phyloP scores from a whole-genome alignment of 495 filamentous ascomycete species.

The Letharia lupina region DNA sequence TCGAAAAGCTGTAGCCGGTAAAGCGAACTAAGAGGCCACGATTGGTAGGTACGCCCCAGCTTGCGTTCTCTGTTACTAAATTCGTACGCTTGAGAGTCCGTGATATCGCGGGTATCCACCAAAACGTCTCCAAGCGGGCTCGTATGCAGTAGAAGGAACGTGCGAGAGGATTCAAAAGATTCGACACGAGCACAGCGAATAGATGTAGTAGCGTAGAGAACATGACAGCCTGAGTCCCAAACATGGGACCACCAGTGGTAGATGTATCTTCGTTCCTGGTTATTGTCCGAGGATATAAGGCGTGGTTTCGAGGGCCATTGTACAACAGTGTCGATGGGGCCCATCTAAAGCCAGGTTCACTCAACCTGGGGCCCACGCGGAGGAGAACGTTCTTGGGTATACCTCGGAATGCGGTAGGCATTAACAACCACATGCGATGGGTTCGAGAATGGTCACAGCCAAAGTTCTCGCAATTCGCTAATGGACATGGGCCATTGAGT shows the following conservation, averaged over 20 bases:
- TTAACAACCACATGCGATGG: neutral
- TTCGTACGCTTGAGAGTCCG: too few relatives aligned
- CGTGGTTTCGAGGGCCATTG: neutral
- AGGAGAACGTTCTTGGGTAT: neutral
- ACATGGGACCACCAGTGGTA: neutral
- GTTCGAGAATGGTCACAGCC: conserved; percentile 4
- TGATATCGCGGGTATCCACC: too few relatives aligned
- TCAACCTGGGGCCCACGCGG: neutral
- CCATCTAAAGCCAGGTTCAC: conserved; percentile 3
- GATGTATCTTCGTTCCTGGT: neutral
- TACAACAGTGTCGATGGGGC: conserved; percentile 6
- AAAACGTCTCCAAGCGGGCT: too few relatives aligned
- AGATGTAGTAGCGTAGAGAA: too few relatives aligned
- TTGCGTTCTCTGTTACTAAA: neutral
- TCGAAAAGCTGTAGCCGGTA: neutral
- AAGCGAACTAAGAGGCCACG: neutral
- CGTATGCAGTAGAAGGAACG: too few relatives aligned
- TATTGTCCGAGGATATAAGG: neutral
- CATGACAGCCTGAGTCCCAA: neutral
- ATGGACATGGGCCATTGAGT: conserved; percentile 2
- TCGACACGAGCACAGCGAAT: too few relatives aligned
- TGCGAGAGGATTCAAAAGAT: too few relatives aligned
- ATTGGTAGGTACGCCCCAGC: neutral
- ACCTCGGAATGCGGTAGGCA: neutral
- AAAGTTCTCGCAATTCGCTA: neutral